Evolutionary conservation across 192 early-diverging fungal genomes (phyloP), one percentile per base, ranked within the genome.

Genomic region (Coemansia sp.): DNA sequence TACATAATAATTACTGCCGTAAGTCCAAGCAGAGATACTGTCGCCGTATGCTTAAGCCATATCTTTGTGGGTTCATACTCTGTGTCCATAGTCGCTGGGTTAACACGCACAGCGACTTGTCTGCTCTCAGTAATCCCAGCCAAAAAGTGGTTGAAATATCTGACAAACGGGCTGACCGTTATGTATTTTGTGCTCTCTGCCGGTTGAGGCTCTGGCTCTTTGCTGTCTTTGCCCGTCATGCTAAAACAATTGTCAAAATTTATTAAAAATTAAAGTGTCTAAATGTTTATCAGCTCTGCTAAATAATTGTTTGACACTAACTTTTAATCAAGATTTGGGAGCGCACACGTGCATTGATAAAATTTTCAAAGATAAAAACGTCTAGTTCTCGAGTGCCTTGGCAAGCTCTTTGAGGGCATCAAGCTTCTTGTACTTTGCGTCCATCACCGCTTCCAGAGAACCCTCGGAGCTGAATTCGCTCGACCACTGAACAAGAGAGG

Each of bases 401-500:
- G 75, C 70, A 23, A 85, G 84, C 25, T 85, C 85, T 12, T 73
- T 73, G 11, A 86, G 68, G 39, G 82, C 84, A 14, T 87, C 85
- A 27, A 67, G 68, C 69, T 84, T 84, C 80, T 87, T 87, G 77
- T 83, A 87, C 62, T 84, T 83, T 56, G 82, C 71, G 55, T 87
- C 85, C 25, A 75, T 58, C 29, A 85, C 80, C 8, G 75, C 74
- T 12, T 73, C 84, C 60, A 35, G 43, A 2, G 77, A 60, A 11
- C 80, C 80, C 53, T 82, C 82, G 32, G 84, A 76, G 39, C 80
- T 83, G 27, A 83, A 87, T 49, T 83, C 82, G 63, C 82, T 81
- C n/a, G 77, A 59, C 85, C 85, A 87, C 60, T 82, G 75, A 37
- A 87, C 85, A 74, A 80, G 85, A n/a, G 85, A 70, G 0, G 82